Evolutionary conservation across 1,284 basidiomycete genomes (phyloP), one percentile per base, ranked within the genome.

Genomic region (Ceratobasidium theobromae): DNA sequence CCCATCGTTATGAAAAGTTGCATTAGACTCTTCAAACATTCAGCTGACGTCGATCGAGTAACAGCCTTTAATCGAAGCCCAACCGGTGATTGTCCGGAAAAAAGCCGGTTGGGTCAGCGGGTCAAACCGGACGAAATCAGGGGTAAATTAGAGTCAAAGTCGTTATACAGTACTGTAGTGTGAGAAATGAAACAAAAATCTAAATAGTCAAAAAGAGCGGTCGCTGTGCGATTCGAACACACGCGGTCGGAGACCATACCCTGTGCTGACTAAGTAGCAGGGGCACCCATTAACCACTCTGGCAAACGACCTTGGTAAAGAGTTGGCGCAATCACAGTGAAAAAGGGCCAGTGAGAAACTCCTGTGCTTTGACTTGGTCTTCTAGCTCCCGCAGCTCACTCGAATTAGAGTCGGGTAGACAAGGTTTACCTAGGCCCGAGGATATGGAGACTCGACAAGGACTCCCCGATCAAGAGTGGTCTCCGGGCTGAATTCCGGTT

Each of bases 181-280:
- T n/a, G n/a, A n/a, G 21, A 46, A 46, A 5, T 8, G 21, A 18
- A 43, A 45, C 18, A 23, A 28, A 32, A 9, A 1, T 1, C 16
- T 2, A 43, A 43, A 45, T 1, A 18, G 3, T 18, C 5, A 62
- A 62, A 62, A 62, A 21, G 3, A 14, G 38, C 58, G 58, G 58
- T 62, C 58, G 58, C 58, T 62, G 58, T 62, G 58, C 58, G 58
- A 62, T 62, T 62, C 58, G 58, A 62, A 62, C 58, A 62, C 58
- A 62, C 58, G 58, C 58, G 58, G 58, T 62, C 58, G 58, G 58
- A 62, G 58, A 62, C 58, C 58, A 62, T 62, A 62, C 58, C 58
- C 58, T 62, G 58, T 62, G 58, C 58, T 49, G 33, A 16, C 2
- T n/a, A 23, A 51, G 38, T 62, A 62, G 58, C 58, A 65, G 60